Base-by-base conservation (phyloP, 2,329 filamentous ascomycete species). In the Myotisia sp. region DNA sequence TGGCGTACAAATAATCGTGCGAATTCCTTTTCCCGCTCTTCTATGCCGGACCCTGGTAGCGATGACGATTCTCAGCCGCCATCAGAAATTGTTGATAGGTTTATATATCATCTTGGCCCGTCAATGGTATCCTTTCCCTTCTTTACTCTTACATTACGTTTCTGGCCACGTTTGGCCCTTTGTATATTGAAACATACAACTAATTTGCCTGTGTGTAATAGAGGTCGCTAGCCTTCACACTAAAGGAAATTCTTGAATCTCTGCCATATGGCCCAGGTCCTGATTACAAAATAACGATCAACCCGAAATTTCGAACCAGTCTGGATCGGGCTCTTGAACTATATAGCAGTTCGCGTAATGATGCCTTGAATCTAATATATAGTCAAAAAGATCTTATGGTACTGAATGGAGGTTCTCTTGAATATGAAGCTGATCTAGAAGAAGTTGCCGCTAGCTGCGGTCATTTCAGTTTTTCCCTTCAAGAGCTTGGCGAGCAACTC, bases 401-500 rank as follows among this genome's bases (percentile, higher is more conserved):
- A 17, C 13, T 52, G n/a, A 73, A 73, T 38, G 64, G 74, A 3
- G 70, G 74, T 26, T 76, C 79, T 0, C 68, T 83, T 34, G 79
- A 79, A 41, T 70, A 87, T 6, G 79, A 92, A 50, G 90, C 87
- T 2, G 90, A 95, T 54, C 85, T 93, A 37, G 90, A 98, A 54
- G 90, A 98, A 56, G 86, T 95, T 7, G 86, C 87, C 26, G 87
- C 90, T n/a, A 92, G 86, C 37, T 98, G 90, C 50, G 87, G 90
- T 0, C 86, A 95, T 56, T 98, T 95, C 52, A 87, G 82, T 51
- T 94, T 90, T 53, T 92, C 81, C 27, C 64, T 98, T 17, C 73
- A 90, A 42, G 81, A 90, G 45, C 87, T 95, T 50, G 86, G 84
- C 0, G 82, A 92, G 51, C 85, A 94, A 50, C 80, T 92, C 61